These are phyloP conservation scores for Letharia columbiana DNA, from an alignment of 495 filamentous ascomycete genomes.

Conservation along the genomic window DNA sequence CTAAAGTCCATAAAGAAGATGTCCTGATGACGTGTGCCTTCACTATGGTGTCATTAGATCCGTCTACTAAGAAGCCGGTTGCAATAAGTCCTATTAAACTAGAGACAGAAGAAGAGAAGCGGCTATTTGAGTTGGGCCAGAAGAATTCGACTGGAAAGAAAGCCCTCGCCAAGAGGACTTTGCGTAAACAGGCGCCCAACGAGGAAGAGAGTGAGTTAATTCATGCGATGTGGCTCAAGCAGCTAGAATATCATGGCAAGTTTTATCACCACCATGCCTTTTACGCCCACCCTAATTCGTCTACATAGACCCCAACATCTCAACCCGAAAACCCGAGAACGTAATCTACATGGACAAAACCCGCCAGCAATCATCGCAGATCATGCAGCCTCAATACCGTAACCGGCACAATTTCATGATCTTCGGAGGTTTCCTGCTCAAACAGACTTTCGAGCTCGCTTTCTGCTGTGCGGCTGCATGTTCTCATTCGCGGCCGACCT, in stretches of 20 bases:
- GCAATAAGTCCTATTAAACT: slow-evolving; percentile 49
- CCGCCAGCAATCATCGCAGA: slow-evolving; percentile 57
- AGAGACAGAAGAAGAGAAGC: slow-evolving; percentile 64
- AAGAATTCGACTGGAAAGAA: slow-evolving; percentile 70
- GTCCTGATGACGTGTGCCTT: slow-evolving; percentile 72
- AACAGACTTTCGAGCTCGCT: slow-evolving; percentile 77
- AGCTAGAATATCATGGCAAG: slow-evolving; percentile 55
- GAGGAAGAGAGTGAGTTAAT: slow-evolving; percentile 70
- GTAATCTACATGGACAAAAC: slow-evolving; percentile 61
- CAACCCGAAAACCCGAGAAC: slow-evolving; percentile 50
- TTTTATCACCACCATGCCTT: background rate
- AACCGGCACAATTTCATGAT: slow-evolving; percentile 88
- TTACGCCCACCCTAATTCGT: background rate
- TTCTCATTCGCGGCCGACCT: slow-evolving; percentile 65
- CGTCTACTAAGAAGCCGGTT: slow-evolving; percentile 58
- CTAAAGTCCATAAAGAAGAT: slow-evolving; percentile 54
- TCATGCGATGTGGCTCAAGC: slow-evolving; percentile 69
- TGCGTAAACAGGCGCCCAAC: slow-evolving; percentile 65
- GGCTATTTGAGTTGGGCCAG: slow-evolving; percentile 59
- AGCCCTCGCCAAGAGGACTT: slow-evolving; percentile 49
- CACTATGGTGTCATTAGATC: slow-evolving; percentile 77
- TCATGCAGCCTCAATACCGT: slow-evolving; percentile 84
- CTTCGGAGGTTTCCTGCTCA: slow-evolving; percentile 77
- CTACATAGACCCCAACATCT: slow-evolving; percentile 47
- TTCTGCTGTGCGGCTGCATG: slow-evolving; percentile 80